Conservation (phyloP, 257 asterid species). For the Solanum gandarillasii region DNA sequence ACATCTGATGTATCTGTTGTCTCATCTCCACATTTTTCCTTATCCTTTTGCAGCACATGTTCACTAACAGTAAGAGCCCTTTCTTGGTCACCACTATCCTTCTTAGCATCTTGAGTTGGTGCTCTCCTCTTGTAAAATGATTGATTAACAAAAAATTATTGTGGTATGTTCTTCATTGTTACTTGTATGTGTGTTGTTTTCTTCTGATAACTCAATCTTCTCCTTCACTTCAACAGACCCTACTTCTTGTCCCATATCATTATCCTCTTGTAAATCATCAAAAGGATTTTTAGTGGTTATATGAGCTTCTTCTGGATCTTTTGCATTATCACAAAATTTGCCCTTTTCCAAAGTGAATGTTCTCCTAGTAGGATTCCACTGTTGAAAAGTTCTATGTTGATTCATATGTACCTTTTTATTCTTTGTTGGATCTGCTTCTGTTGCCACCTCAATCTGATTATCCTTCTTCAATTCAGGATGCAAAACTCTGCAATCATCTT, state of each 20-base stretch:
- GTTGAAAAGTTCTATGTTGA: too few species aligned
- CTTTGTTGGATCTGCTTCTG: too few species aligned
- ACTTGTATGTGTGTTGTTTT: not conserved
- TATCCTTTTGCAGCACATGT: not conserved
- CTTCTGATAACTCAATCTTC: not conserved
- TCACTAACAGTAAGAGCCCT: not conserved
- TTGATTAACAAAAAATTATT: too few species aligned
- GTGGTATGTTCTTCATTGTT: not conserved
- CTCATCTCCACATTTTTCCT: not conserved
- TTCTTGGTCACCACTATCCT: not conserved
- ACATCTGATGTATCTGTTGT: too few species aligned
- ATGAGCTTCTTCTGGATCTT: not conserved
- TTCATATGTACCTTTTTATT: too few species aligned
- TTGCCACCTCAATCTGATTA: too few species aligned
- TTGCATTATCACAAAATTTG: not conserved
- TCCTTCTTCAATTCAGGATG: too few species aligned
- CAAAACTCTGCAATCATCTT: too few species aligned
- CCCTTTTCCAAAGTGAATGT: not conserved
- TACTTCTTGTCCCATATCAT: not conserved
- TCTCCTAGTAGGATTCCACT: too few species aligned
- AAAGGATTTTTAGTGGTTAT: not conserved
- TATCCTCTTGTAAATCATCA: too few species aligned
- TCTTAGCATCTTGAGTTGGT: not conserved
- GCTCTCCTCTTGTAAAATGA: too few species aligned
- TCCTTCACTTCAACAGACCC: not conserved